Percentiles rank a stretch among this genome's conserved stretches.
Evolutionary conservation across 768 basidiomycete species (phyloP).

Genomic region (Chalciporus pseudorubinellus): DNA sequence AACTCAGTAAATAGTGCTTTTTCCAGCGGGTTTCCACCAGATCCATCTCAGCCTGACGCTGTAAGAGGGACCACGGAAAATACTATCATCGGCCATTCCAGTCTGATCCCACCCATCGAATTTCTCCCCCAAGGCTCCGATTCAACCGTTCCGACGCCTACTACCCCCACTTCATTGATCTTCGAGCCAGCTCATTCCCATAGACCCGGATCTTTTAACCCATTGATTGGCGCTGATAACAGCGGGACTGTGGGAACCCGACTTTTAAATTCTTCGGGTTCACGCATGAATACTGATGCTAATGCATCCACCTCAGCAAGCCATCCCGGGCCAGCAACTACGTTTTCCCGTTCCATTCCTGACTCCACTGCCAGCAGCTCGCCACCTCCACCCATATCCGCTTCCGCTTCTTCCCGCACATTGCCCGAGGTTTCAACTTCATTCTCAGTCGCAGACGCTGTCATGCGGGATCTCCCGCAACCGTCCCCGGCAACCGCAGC

Average conservation of each 20-base stretch:
- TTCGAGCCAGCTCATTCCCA: not conserved
- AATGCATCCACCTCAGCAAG: not conserved
- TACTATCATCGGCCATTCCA: not conserved
- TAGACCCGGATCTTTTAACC: not conserved
- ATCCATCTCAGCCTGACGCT: not conserved
- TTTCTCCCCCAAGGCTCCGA: conserved; percentile 18
- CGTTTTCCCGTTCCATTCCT: not conserved
- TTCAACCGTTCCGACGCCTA: conserved; percentile 10
- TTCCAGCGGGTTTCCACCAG: not conserved
- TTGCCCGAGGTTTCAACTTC: not conserved
- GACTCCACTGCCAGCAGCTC: not conserved
- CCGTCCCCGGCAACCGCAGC: not conserved
- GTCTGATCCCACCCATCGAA: conserved; percentile 34
- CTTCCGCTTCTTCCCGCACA: not conserved
- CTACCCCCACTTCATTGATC: conserved; percentile 9
- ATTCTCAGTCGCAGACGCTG: not conserved
- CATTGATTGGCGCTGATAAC: not conserved
- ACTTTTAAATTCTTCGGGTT: not conserved
- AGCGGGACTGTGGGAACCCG: not conserved
- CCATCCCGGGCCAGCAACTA: not conserved
- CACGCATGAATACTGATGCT: not conserved
- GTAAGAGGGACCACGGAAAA: not conserved
- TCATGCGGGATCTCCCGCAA: not conserved
- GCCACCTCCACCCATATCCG: not conserved
- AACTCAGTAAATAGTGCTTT: not conserved